phyloP scores from a whole-genome alignment of 1,284 basidiomycete species.

The Boletus calvinii region DNA sequence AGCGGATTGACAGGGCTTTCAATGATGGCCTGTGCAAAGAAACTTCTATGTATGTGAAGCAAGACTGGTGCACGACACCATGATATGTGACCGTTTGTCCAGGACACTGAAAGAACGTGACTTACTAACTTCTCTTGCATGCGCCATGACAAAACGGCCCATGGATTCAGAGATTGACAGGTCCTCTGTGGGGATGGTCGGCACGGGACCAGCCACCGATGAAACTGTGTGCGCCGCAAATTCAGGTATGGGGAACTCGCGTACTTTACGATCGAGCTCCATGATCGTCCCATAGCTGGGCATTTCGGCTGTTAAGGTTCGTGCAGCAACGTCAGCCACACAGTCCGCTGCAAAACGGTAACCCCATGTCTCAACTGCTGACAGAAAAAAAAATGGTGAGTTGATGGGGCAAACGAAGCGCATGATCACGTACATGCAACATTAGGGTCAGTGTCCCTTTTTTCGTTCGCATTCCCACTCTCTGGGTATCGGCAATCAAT shows the following conservation, averaged over 20 bases:
- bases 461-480: constrained; percentile 33
- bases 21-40: constrained; percentile 69
- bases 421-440: constrained; percentile 25
- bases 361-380: constrained; percentile 55
- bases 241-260: constrained; percentile 61
- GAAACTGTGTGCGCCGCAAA: constrained; percentile 36
- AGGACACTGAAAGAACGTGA: constrained; percentile 9
- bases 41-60: constrained; percentile 65
- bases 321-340: constrained; percentile 60
- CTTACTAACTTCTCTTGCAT: constrained; percentile 58
- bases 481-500: constrained; percentile 56
- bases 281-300: constrained; percentile 67
- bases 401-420: background rate
- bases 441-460: constrained; percentile 25
- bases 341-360: constrained; percentile 65
- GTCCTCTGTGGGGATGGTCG: constrained; percentile 18
- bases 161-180: constrained; percentile 40
- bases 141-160: constrained; percentile 50
- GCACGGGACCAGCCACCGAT: constrained; percentile 16
- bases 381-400: background rate
- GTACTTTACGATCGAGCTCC: constrained; percentile 69
- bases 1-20: constrained; percentile 59
- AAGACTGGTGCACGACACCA: constrained; percentile 45
- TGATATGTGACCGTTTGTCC: constrained; percentile 4
- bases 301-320: constrained; percentile 61